These are phyloP conservation scores for grape (Vitis vinifera) DNA, from an alignment of 164 flowering plant species.

Conservation along the genomic window DNA sequence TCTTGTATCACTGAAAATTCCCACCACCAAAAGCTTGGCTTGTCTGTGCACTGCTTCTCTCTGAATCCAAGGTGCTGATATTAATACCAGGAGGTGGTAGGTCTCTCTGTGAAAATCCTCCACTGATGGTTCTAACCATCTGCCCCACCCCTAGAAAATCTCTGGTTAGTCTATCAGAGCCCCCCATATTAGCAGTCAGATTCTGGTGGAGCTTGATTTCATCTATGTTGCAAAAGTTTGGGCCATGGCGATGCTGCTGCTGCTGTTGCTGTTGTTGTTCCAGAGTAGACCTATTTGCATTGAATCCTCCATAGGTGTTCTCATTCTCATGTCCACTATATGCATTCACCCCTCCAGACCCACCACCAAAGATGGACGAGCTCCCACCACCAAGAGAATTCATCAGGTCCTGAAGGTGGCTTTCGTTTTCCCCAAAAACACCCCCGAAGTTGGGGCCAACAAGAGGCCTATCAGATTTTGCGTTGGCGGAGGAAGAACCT, in stretches of 20 bases:
- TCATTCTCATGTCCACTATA: conserved; percentile 19
- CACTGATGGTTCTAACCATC: conserved; percentile 45
- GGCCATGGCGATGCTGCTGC: conserved; percentile 26
- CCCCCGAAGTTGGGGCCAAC: conserved; percentile 23
- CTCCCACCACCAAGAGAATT: conserved; percentile 49
- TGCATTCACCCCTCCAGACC: background rate
- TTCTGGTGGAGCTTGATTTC: conserved; percentile 40
- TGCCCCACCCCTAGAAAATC: conserved; percentile 86
- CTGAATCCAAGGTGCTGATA: conserved; percentile 43
- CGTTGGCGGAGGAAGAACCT: conserved; percentile 28
- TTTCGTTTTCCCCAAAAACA: conserved; percentile 36
- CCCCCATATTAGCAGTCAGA: conserved; percentile 30
- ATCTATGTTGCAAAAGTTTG: conserved; percentile 24
- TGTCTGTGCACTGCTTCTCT: conserved; percentile 20
- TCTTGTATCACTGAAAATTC: conserved; percentile 36
- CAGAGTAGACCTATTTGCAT: conserved; percentile 12
- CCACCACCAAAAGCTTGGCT: conserved; percentile 49
- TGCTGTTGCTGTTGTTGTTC: conserved; percentile 17
- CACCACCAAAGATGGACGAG: conserved; percentile 33
- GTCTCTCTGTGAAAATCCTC: conserved; percentile 14
- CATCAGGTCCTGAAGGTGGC: conserved; percentile 57
- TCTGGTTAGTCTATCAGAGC: conserved; percentile 59
- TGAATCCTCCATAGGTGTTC: conserved; percentile 28
- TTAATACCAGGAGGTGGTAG: conserved; percentile 30
- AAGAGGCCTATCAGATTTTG: conserved; percentile 23